These are phyloP conservation scores for Fusarium sp. DNA, from an alignment of 2,329 filamentous ascomycete species.

Conservation along the genomic window DNA sequence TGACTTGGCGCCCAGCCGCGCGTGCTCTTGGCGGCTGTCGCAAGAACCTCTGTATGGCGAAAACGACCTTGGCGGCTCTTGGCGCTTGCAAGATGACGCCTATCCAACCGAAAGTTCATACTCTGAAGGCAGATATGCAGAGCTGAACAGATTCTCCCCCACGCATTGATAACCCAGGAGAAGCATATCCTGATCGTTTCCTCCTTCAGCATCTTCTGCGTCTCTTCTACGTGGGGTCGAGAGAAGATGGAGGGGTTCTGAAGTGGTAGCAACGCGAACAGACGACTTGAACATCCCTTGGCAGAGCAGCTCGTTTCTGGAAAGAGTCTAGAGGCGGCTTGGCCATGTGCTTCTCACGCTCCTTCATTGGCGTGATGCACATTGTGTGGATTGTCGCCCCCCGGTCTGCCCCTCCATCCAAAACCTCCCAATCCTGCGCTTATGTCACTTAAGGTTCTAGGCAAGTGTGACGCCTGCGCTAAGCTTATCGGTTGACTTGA, in stretches of 20 bases:
- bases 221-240: conserved; percentile 9
- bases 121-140: conserved; percentile 10
- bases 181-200: conserved; percentile 8
- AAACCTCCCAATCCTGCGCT: conserved; percentile 29
- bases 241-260: conserved; percentile 3
- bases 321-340: conserved; percentile 30
- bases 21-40: conserved; percentile 17
- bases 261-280: background rate
- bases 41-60: conserved; percentile 26
- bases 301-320: conserved; percentile 18
- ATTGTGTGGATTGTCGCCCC: conserved; percentile 9
- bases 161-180: background rate
- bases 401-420: conserved; percentile 8
- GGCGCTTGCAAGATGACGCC: conserved; percentile 34
- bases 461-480: conserved; percentile 27
- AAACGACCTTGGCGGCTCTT: conserved; percentile 33
- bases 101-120: conserved; percentile 22
- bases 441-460: conserved; percentile 38
- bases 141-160: conserved; percentile 3
- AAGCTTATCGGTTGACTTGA: conserved; percentile 38
- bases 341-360: conserved; percentile 5
- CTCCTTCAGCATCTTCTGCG: background rate
- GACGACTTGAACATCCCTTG: conserved; percentile 7
- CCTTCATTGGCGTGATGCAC: conserved; percentile 12
- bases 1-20: conserved; percentile 24